Base-by-base conservation (phyloP, 495 filamentous ascomycete genomes). In the Evernia prunastri region DNA sequence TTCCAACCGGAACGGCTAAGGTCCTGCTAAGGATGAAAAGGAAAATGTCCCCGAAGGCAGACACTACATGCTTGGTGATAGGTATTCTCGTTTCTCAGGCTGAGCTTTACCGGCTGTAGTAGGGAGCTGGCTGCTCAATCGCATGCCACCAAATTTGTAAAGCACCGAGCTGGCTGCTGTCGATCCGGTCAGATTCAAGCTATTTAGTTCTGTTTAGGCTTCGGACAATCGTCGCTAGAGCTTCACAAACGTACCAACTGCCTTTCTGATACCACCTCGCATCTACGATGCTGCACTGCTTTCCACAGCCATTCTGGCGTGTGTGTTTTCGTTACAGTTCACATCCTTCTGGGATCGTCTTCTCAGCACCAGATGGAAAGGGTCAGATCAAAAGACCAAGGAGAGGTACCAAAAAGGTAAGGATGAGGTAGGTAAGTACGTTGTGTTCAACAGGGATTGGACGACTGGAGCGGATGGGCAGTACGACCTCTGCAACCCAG, bases 101-200 rank as follows among this genome's bases (percentile, higher is more conserved):
- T 47, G 35, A 31, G 71, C 71, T 37, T 66, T 43, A 43, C 67
- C 67, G 56, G 80, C 80, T 5, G 9, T 63, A 4, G 25, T 63
- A 42, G 56, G 70, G 74, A 12, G 79, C 78, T 27, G 80, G 80
- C 64, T 81, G 75, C 59, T 82, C 67, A 0, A 70, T 76, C 3
- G 66, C 71, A 61, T 80, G 77, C 66, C 81, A 82, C 12, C 80
- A 71, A 70, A 78, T 81, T 1, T 79, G 73, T 37, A 72, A 72
- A 1, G 79, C 75, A 18, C 80, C 70, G 17, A 82, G 66, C 39
- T 75, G 69, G 9, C 53, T 51, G 6, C 78, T 78, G 66, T 80
- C 78, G 27, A 78, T 80, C 13, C 63, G 54, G 65, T 69, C 27
- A 80, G 69, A 49, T 80, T 80, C 31, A 80, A 67, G 65, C 73